Evolutionary conservation across 2,329 filamentous ascomycete genomes (phyloP).

Genomic region (Thermoascus crustaceus): DNA sequence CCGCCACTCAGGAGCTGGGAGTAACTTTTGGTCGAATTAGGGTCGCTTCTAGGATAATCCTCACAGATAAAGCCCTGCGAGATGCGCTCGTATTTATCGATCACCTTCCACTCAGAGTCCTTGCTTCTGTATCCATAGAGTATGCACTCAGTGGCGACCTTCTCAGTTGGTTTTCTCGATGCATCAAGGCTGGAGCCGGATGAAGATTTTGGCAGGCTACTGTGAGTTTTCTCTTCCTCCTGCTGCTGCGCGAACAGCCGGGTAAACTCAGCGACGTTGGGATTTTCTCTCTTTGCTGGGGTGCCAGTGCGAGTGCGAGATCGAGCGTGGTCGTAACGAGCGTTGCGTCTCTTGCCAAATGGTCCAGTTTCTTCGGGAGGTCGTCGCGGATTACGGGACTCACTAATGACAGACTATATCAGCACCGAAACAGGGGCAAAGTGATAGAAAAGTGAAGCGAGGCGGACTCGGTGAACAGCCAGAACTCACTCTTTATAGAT

Average conservation of each 20-base stretch:
- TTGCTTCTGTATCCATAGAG: slow-evolving; percentile 74
- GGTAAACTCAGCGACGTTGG: slow-evolving; percentile 41
- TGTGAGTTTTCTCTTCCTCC: slow-evolving; percentile 32
- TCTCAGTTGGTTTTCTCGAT: slow-evolving; percentile 31
- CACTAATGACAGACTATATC: slow-evolving; percentile 22
- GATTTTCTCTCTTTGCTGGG: slow-evolving; percentile 50
- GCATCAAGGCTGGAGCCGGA: slow-evolving; percentile 34
- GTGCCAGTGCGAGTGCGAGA: slow-evolving; percentile 52
- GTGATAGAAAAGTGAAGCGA: not conserved
- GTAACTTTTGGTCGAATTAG: slow-evolving; percentile 60
- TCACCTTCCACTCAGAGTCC: slow-evolving; percentile 66
- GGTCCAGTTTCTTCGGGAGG: slow-evolving; percentile 54
- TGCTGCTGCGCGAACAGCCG: slow-evolving; percentile 39
- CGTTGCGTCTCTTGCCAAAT: slow-evolving; percentile 48
- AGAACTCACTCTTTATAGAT: slow-evolving; percentile 51
- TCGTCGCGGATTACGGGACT: slow-evolving; percentile 43
- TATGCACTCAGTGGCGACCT: slow-evolving; percentile 67
- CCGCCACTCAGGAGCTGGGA: slow-evolving; percentile 65
- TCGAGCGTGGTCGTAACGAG: slow-evolving; percentile 34
- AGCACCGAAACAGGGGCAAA: slow-evolving; percentile 10
- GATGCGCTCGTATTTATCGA: slow-evolving; percentile 79
- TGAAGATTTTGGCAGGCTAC: slow-evolving; percentile 30
- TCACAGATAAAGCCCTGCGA: slow-evolving; percentile 76
- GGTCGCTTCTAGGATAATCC: slow-evolving; percentile 84
- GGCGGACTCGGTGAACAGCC: too few relatives aligned